Percentiles rank a stretch among this genome's conserved stretches.
phyloP scores from a whole-genome alignment of 345 rosid genomes.

The Brassica carinata region DNA sequence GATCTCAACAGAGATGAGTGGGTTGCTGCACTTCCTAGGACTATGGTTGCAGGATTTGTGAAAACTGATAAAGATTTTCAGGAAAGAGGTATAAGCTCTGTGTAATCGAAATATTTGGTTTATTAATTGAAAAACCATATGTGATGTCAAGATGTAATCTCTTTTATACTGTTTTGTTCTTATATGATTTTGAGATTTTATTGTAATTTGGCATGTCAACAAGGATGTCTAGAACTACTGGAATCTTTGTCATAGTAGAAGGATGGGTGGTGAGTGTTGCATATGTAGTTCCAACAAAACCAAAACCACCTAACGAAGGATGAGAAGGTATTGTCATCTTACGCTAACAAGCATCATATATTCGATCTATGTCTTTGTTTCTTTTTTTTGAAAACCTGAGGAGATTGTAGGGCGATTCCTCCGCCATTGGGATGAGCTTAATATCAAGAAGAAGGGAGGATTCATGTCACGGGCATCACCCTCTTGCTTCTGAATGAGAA shows the following conservation, averaged over 20 bases:
- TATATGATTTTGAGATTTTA: slow-evolving; percentile 7
- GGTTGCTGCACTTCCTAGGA: slow-evolving; percentile 91
- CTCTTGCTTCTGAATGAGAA: too few species aligned
- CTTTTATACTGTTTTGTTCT: neutral
- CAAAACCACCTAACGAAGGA: too few species aligned
- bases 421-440: too few species aligned
- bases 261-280: slow-evolving; percentile 95
- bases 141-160: too few species aligned
- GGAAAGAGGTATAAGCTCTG: slow-evolving; percentile 54
- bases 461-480: too few species aligned
- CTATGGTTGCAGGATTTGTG: slow-evolving; percentile 97
- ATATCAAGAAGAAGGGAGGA: too few species aligned
- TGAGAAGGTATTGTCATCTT: too few species aligned
- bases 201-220: slow-evolving; percentile 51
- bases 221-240: slow-evolving; percentile 89
- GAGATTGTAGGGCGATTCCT: too few species aligned
- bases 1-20: slow-evolving; percentile 93
- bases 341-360: too few species aligned
- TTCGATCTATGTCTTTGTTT: too few species aligned
- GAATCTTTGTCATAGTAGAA: slow-evolving; percentile 87
- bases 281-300: slow-evolving; percentile 55
- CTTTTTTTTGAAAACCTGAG: too few species aligned
- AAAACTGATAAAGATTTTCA: slow-evolving; percentile 99
- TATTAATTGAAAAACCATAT: too few species aligned
- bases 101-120: neutral